A percentile compares a stretch with the other conserved stretches of the same genome.
phyloP scores from a whole-genome alignment of 352 stramenopile species.

The Phytophthora quininea region DNA sequence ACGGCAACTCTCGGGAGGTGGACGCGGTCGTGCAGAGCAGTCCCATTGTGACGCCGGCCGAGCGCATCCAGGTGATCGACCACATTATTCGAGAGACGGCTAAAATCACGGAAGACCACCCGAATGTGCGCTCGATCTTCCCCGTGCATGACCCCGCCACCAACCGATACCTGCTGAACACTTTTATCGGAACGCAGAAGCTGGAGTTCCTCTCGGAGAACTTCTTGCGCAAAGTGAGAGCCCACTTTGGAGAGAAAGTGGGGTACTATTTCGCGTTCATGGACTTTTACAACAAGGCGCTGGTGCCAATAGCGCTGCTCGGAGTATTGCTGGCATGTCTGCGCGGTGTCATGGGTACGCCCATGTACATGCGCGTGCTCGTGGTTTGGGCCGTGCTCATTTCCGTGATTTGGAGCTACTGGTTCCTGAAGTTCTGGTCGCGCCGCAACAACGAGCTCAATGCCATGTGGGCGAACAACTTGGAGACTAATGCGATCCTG shows the following conservation, averaged over 20 bases:
- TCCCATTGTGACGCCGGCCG: constrained; percentile 68
- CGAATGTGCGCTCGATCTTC: constrained; percentile 75
- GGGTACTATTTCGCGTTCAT: constrained; percentile 89
- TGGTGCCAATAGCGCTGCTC: constrained; percentile 78
- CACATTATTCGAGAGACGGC: constrained; percentile 80
- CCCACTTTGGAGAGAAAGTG: constrained; percentile 86
- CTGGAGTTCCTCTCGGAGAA: constrained; percentile 65
- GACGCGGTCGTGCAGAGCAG: constrained; percentile 61
- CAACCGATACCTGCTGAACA: constrained; percentile 77
- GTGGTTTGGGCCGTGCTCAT: constrained; percentile 76
- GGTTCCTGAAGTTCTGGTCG: constrained; percentile 80
- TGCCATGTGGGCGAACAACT: constrained; percentile 70
- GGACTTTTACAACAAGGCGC: constrained; percentile 87
- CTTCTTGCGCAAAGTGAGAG: constrained; percentile 68
- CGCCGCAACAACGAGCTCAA: constrained; percentile 81
- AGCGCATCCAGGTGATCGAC: constrained; percentile 85
- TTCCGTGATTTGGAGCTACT: constrained; percentile 85
- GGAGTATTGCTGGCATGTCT: constrained; percentile 74
- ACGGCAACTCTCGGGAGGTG: constrained; percentile 75
- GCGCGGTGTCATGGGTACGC: constrained; percentile 60
- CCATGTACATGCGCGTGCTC: constrained; percentile 85
- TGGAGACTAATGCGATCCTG: constrained; percentile 68
- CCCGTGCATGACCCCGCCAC: constrained; percentile 75
- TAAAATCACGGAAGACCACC: constrained; percentile 59
- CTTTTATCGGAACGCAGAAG: constrained; percentile 72